Evolutionary conservation across 164 flowering plant genomes (phyloP), one percentile per base, ranked within the genome.

Genomic region (Annona cherimola): DNA sequence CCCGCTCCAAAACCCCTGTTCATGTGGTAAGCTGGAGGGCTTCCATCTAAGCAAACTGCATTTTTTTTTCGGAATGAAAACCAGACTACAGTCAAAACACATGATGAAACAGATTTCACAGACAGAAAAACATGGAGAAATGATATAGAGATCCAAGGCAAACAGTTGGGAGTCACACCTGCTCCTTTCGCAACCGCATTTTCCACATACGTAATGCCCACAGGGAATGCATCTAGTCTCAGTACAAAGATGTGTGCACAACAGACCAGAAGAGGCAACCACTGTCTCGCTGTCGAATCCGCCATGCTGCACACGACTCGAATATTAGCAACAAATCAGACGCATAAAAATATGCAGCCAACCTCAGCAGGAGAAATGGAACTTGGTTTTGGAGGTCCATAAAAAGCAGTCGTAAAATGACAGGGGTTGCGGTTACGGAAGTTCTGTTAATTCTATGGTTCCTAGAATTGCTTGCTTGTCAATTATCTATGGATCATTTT

Each of bases 21-120:
- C 4, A 75, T 40, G 50, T 75, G 74, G 66, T 78, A 78, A 59
- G 75, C 81, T 11, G 81, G 78, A 12, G 81, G 76, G 41, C 69
- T 75, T 63, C 81, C 81, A 72, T 78, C 81, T 69, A 78, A 68
- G 61, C 81, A 75, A 43, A 78, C 78, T 78, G 76, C 63, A 74
- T 26, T n/a, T 18, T 39, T 40, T 39, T 40, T 41, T 64, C 44
- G 11, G 41, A 64, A 11, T 64, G 42, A 4, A 42, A 64, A 4
- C 35, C 67, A 64, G 44, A 64, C 12, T 11, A 61, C 40, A 35
- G 41, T 8, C n/a, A 64, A 64, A 64, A 43, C 42, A 64, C 18
- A 63, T 39, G 44, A n/a, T 3, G 44, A 61, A 61, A n/a, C 18
- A 8, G n/a, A 64, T 42, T 64, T 14, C 42, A 39, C 16, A 64